Conservation (phyloP, 768 basidiomycete species). For the Neoboletus magnificus region DNA sequence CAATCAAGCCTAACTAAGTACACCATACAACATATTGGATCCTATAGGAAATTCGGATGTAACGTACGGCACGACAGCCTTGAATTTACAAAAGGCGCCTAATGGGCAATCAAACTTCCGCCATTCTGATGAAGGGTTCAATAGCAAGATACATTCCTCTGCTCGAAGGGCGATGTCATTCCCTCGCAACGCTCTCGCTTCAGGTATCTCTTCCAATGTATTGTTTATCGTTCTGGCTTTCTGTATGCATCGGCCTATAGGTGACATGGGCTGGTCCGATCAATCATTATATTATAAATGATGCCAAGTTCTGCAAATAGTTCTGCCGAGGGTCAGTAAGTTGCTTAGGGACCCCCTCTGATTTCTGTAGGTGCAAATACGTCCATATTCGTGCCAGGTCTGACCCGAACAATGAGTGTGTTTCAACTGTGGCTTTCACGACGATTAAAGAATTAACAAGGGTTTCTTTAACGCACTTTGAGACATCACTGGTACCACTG, state of each 20-base stretch:
- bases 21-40: neutral
- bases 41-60: neutral
- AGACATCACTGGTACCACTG: too few species aligned
- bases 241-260: neutral
- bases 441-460: too few species aligned
- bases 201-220: neutral
- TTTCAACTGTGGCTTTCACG: too few species aligned
- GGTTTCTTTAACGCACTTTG: too few species aligned
- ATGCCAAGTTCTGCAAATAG: neutral
- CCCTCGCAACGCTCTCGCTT: neutral
- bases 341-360: too few species aligned
- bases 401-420: too few species aligned
- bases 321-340: neutral
- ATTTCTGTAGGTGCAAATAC: too few species aligned
- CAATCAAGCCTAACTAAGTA: conserved; percentile 25
- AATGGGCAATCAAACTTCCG: neutral
- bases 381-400: too few species aligned
- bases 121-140: neutral
- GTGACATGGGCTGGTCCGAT: neutral
- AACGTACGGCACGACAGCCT: neutral
- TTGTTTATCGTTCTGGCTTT: neutral
- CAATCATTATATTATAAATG: neutral
- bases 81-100: neutral
- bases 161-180: neutral
- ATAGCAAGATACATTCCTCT: neutral